A percentile compares a stretch with the other conserved stretches of the same genome.
phyloP scores from a whole-genome alignment of 139 green algal species.

The Astrephomene gubernaculifera region DNA sequence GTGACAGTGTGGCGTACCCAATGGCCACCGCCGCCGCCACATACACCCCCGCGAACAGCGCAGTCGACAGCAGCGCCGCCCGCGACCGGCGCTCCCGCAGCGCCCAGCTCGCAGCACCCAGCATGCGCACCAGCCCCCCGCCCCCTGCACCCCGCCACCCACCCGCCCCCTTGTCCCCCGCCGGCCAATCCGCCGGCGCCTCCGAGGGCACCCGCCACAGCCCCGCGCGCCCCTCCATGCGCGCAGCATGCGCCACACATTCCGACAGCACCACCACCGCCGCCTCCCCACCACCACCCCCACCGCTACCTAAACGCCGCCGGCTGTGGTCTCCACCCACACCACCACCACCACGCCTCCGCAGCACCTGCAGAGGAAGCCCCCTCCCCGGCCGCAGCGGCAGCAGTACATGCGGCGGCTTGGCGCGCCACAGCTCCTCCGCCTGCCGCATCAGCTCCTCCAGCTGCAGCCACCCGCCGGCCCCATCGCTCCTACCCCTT shows the following conservation, averaged over 20 bases:
- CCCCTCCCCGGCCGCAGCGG: background rate
- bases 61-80: background rate
- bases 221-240: background rate
- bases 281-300: background rate
- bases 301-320: background rate
- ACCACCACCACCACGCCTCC: background rate
- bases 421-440: slow-evolving; percentile 26
- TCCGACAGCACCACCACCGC: background rate
- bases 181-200: slow-evolving; percentile 21
- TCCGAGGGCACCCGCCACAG: background rate
- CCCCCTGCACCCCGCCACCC: no score
- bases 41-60: slow-evolving; percentile 25
- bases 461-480: background rate
- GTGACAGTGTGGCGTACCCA: slow-evolving; percentile 13
- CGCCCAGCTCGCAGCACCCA: background rate
- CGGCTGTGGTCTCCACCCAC: background rate
- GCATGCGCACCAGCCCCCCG: background rate
- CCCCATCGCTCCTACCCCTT: background rate
- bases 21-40: slow-evolving; percentile 39
- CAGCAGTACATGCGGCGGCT: slow-evolving; percentile 14
- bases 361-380: background rate
- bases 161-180: background rate
- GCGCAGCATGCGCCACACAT: slow-evolving; percentile 34
- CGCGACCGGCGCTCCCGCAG: background rate
- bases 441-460: slow-evolving; percentile 24